Base-by-base conservation (phyloP, 352 stramenopile genomes). In the Phytophthora chlamydospora region DNA sequence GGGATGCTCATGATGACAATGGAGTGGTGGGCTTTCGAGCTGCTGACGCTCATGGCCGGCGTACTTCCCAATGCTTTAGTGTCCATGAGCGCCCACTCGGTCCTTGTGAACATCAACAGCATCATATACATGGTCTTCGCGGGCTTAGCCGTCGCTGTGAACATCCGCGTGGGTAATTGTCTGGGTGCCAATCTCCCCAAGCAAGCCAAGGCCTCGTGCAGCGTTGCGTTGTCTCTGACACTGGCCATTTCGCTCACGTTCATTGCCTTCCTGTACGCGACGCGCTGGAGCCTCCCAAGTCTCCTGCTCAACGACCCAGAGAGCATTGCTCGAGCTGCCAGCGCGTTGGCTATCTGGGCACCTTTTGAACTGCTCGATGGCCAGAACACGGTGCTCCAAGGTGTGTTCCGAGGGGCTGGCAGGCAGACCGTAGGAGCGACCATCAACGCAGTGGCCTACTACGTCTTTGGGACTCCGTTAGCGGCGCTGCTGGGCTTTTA, bases 21-120 rank as follows among this genome's bases (percentile, higher is more conserved):
- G 63, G 73, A 89, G 44, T 95, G 85, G 85, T 83, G 71, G 68
- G 80, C 83, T 17, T 94, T 89, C 46, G 84, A 91, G 68, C 55
- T 84, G 8, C 47, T 94, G 11, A 80, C 75, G 3, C 59, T 92
- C 9, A 71, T 94, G 40, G 85, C 83, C 1, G 85, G 85, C 0
- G 42, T 90, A 0, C 67, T 93, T 0, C 77, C 77, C 1, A 57
- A 88, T 34, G 66, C 69, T 0, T 73, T 93, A 7, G 76, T 93
- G 27, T 66, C 68, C 19, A 80, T 93, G 48, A 90, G 84, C 14
- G 80, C 77, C 1, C 83, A 94, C 52, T 72, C 74, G 0, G 73
- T 93, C 33, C 63, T 88, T 12, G 74, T 89, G 45, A 90, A 90
- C 58, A 58, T 92, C 41, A 62, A 72, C 40, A 78, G 55, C 17